Evolutionary conservation across 306 rosid genomes (phyloP).

Genomic region (Cicer arietinum): DNA sequence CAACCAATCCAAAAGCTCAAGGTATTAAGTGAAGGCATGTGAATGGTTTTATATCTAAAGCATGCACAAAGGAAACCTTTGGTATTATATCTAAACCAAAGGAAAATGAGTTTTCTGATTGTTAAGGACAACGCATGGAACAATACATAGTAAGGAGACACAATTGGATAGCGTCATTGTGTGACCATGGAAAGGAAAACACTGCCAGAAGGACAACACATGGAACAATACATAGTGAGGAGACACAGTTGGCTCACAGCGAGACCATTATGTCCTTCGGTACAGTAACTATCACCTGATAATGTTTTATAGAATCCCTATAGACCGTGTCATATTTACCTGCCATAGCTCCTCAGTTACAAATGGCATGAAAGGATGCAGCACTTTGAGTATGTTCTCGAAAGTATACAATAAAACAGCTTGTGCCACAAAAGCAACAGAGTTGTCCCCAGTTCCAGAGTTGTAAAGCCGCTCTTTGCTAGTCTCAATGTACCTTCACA

Average conservation of each 20-base stretch:
- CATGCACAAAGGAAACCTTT: not conserved
- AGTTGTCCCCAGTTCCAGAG: constrained; percentile 60
- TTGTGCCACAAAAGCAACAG: constrained; percentile 68
- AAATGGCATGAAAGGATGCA: constrained; percentile 98
- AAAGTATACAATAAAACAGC: constrained; percentile 88
- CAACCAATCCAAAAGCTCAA: not conserved
- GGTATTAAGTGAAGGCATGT: not conserved
- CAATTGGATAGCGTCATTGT: not conserved
- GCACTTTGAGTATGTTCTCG: constrained; percentile 77
- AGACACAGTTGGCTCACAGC: not conserved
- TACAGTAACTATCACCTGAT: not conserved
- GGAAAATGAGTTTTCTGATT: not conserved
- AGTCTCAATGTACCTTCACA: constrained; percentile 88
- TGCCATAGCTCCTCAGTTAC: constrained; percentile 99
- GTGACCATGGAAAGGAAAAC: not conserved
- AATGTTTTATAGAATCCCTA: constrained; percentile 1
- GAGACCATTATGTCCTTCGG: not conserved
- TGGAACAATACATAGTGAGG: not conserved
- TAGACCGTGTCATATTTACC: constrained; percentile 50
- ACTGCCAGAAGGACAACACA: not conserved
- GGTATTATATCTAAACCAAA: not conserved
- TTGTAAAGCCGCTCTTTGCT: constrained; percentile 84
- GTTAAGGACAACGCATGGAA: not conserved
- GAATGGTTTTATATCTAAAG: not conserved
- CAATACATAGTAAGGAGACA: not conserved